Percentiles rank a stretch among this genome's conserved stretches.
phyloP scores from a whole-genome alignment of 1,284 basidiomycete genomes.

The Fistulina hepatica region DNA sequence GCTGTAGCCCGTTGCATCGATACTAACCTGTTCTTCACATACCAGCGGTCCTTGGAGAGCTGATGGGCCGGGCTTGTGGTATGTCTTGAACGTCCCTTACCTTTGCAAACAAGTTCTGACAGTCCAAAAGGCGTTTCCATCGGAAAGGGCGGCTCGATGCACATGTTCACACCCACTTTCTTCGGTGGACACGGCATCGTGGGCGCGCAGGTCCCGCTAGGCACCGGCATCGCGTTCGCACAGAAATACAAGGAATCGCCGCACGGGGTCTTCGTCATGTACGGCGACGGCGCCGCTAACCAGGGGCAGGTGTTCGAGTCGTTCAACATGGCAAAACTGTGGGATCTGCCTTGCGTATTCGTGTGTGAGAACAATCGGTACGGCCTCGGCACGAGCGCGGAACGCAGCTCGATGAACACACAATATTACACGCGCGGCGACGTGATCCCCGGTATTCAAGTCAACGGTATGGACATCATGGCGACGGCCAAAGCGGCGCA shows the following conservation, averaged over 20 bases:
- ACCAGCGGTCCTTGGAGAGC: slow-evolving; percentile 87
- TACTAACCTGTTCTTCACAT: too few relatives aligned
- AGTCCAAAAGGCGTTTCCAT: too few relatives aligned
- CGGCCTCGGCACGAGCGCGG: slow-evolving; percentile 94
- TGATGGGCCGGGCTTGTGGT: slow-evolving; percentile 83
- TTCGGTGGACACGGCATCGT: slow-evolving; percentile 99
- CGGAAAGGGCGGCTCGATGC: slow-evolving; percentile 99
- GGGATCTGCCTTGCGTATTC: slow-evolving; percentile 91
- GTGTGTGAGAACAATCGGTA: slow-evolving; percentile 99
- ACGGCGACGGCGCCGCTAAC: slow-evolving; percentile 98
- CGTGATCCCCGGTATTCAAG: slow-evolving; percentile 93
- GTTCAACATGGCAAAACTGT: slow-evolving; percentile 98
- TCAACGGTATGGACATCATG: slow-evolving; percentile 99
- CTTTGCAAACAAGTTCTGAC: too few relatives aligned
- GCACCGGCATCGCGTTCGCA: slow-evolving; percentile 90
- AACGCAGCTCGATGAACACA: slow-evolving; percentile 87
- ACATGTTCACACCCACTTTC: slow-evolving; percentile 95
- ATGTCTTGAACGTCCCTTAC: too few relatives aligned
- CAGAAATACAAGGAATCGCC: slow-evolving; percentile 83
- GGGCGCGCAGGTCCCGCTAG: slow-evolving; percentile 95
- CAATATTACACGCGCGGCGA: slow-evolving; percentile 96
- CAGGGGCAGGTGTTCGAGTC: slow-evolving; percentile 99
- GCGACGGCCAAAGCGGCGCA: slow-evolving; percentile 79
- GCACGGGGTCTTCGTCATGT: slow-evolving; percentile 83
- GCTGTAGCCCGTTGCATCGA: too few relatives aligned